Evolutionary conservation across 139 green algal species (phyloP).

Genomic region (Picochlorum costavermella): DNA sequence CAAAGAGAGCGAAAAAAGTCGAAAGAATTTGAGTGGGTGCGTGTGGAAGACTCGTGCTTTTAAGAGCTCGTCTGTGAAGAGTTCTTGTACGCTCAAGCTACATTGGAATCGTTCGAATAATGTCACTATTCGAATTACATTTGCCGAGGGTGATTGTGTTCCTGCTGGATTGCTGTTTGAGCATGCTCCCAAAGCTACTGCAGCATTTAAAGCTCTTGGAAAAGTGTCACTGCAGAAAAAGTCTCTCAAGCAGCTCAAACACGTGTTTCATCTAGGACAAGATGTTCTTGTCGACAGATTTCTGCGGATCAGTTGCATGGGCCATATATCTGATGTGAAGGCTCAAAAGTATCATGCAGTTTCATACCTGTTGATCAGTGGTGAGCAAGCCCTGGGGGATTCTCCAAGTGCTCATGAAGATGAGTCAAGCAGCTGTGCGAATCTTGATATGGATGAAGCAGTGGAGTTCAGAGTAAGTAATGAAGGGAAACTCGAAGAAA

Average conservation of each 20-base stretch:
- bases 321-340: constrained; percentile 16
- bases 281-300: constrained; percentile 22
- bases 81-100: constrained; percentile 23
- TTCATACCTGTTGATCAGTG: constrained; percentile 25
- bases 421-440: no score
- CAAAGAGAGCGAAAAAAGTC: neutral
- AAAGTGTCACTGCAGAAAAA: constrained; percentile 22
- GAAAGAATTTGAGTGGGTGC: neutral
- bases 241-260: constrained; percentile 25
- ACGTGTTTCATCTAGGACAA: constrained; percentile 36
- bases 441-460: no score
- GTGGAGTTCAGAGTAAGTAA: neutral
- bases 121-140: constrained; percentile 32
- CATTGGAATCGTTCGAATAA: neutral
- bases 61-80: constrained; percentile 23
- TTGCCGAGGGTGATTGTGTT: constrained; percentile 18
- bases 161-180: constrained; percentile 19
- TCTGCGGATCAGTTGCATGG: constrained; percentile 39
- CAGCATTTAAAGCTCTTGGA: constrained; percentile 29
- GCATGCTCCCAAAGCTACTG: constrained; percentile 18
- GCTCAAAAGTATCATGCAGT: constrained; percentile 13
- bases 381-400: neutral
- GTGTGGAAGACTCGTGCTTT: constrained; percentile 10
- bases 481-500: neutral
- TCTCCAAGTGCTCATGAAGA: no score